Conservation (phyloP, 768 basidiomycete species). For the Pisolithus marmoratus region DNA sequence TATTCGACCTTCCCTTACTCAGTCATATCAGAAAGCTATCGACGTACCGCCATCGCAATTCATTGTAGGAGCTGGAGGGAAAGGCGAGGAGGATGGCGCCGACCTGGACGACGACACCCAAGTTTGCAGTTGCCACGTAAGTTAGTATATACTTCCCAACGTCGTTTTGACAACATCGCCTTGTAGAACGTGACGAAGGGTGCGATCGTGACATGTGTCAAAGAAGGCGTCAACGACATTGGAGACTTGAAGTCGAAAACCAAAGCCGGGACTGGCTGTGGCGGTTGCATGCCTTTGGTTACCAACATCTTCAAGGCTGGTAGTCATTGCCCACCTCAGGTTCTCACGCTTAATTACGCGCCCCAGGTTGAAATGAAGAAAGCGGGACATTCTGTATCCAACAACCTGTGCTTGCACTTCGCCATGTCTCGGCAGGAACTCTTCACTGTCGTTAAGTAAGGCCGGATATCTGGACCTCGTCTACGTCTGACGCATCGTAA, state of each 20-base stretch:
- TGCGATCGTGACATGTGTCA: conserved; percentile 44
- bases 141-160: conserved; percentile 3
- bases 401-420: conserved; percentile 63
- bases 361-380: conserved; percentile 61
- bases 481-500: neutral
- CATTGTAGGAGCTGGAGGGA: conserved; percentile 49
- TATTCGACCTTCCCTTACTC: neutral
- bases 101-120: conserved; percentile 70
- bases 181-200: conserved; percentile 59
- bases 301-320: conserved; percentile 35
- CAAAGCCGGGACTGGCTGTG: conserved; percentile 68
- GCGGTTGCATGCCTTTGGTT: conserved; percentile 61
- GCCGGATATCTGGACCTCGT: neutral
- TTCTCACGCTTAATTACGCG: conserved; percentile 11
- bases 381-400: conserved; percentile 51
- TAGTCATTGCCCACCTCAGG: neutral
- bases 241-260: conserved; percentile 56
- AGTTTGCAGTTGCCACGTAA: conserved; percentile 63
- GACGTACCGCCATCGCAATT: conserved; percentile 62
- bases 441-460: conserved; percentile 52
- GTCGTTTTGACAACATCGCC: neutral
- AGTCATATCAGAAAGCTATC: conserved; percentile 46
- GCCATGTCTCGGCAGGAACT: conserved; percentile 59
- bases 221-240: conserved; percentile 44
- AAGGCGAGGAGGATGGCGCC: conserved; percentile 51